Evolutionary conservation across 495 filamentous ascomycete genomes (phyloP), one percentile per base, ranked within the genome.

Genomic region (Choiromyces venosus): DNA sequence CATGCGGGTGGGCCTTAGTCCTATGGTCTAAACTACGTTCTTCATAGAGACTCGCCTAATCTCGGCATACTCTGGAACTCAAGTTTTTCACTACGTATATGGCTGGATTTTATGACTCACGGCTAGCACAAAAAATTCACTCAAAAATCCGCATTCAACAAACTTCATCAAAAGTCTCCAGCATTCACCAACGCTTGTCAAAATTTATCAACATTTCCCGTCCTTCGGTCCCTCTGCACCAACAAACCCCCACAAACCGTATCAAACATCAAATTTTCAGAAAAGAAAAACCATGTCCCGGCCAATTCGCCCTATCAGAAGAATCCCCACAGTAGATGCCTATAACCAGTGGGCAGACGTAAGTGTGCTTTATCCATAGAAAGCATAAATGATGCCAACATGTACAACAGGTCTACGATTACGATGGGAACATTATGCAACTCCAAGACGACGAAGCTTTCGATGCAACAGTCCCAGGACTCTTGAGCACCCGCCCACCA

Each of bases 391-490:
- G 38, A 40, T 21, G 21, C 40, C 66, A 52, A 72, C 37, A 65
- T 65, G 70, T 36, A 52, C 39, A 69, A 36, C 67, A 85, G 80
- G 83, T 88, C 73, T 93, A 93, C 82, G 90, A 93, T 78, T 88
- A 85, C 56, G 90, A 93, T 73, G 87, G 87, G 37, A 93, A 92
- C 80, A 90, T 92, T 80, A 84, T 93, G 2, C 91, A 92, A 83
- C 86, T 86, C 7, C 84, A 91, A 40, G 91, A 93, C 78, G 87
- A 87, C 40, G 78, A 87, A 46, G 86, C 90, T 79, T 85, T 91
- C 78, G 76, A 74, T 16, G 72, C 78, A 1, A 77, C 90, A 1
- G 83, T 93, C 36, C 89, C 90, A 2, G 70, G 73, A 0, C 86
- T 91, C 69, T 77, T 91, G 16, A 44, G 71, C 38, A 37, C 70